Conservation (phyloP, 2,329 filamentous ascomycete genomes). For the Chrysoporthe austroafricana region DNA sequence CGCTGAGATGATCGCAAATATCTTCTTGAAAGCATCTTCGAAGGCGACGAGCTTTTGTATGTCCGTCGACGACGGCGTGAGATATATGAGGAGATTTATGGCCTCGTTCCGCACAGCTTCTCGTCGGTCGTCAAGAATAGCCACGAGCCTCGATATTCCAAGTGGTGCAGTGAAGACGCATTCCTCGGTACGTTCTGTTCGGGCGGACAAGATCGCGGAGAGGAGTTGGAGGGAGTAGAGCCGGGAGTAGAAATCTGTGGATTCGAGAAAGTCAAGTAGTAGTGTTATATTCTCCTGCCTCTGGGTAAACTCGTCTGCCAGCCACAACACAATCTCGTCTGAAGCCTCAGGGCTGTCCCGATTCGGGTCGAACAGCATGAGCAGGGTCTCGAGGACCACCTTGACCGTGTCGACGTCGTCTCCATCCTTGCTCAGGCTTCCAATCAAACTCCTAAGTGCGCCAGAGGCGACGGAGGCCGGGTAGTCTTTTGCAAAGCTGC, state of each 20-base stretch:
- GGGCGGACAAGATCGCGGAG: conserved; percentile 79
- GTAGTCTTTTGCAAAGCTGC: conserved; percentile 95
- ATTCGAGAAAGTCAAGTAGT: conserved; percentile 86
- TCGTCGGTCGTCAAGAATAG: conserved; percentile 79
- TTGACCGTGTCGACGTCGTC: conserved; percentile 97
- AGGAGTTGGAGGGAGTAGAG: conserved; percentile 91
- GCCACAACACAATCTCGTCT: conserved; percentile 93
- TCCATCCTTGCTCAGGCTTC: conserved; percentile 80
- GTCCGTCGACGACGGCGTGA: conserved; percentile 85
- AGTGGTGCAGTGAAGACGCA: conserved; percentile 88
- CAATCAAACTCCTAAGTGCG: conserved; percentile 85
- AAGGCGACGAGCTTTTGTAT: conserved; percentile 96
- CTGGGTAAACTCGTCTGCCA: conserved; percentile 97
- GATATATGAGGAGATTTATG: conserved; percentile 81
- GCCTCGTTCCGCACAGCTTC: conserved; percentile 90
- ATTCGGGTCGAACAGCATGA: conserved; percentile 84
- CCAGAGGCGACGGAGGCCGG: conserved; percentile 95
- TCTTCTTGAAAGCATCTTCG: conserved; percentile 86
- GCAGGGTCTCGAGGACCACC: conserved; percentile 88
- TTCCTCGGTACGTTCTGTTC: conserved; percentile 91
- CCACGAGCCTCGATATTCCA: conserved; percentile 84
- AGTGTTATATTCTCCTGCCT: conserved; percentile 95
- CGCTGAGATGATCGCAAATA: conserved; percentile 79
- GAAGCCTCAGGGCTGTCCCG: conserved; percentile 84
- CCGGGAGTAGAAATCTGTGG: conserved; percentile 84